Percentiles rank a stretch among this genome's conserved stretches.
These are phyloP conservation scores for Auriscalpium orientale DNA, from an alignment of 768 basidiomycete genomes.

Conservation along the genomic window DNA sequence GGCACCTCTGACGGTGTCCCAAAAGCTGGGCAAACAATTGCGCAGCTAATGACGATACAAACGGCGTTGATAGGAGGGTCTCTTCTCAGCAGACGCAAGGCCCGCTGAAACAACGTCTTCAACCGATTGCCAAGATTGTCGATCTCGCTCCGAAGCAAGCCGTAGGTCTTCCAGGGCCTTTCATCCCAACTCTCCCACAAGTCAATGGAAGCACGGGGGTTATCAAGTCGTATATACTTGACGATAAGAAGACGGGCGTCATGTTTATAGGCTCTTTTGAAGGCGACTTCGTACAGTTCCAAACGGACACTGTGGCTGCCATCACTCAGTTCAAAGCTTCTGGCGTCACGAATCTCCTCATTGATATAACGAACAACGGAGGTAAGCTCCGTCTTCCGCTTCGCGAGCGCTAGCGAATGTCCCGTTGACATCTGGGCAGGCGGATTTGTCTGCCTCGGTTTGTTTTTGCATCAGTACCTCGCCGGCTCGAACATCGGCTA, in stretches of 20 bases:
- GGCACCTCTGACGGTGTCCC: neutral
- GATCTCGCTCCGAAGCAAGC: conserved; percentile 30
- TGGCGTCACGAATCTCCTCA: conserved; percentile 42
- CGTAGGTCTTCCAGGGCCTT: conserved; percentile 39
- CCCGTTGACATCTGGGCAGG: conserved; percentile 21
- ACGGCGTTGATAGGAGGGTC: conserved; percentile 39
- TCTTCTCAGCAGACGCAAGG: neutral
- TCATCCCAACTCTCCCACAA: conserved; percentile 38
- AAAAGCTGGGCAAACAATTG: conserved; percentile 55
- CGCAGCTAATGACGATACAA: conserved; percentile 40
- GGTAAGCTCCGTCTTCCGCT: conserved; percentile 28
- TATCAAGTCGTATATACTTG: conserved; percentile 49
- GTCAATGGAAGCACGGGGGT: conserved; percentile 41
- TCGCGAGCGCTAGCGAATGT: neutral
- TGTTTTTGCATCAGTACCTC: conserved; percentile 52
- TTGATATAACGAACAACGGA: conserved; percentile 58
- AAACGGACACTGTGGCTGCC: conserved; percentile 39
- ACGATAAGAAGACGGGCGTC: conserved; percentile 51
- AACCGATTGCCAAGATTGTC: conserved; percentile 29
- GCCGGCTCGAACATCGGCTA: conserved; percentile 42
- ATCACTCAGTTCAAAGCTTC: conserved; percentile 37
- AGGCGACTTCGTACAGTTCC: conserved; percentile 43
- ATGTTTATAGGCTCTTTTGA: conserved; percentile 58
- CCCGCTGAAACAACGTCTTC: neutral
- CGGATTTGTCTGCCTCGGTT: conserved; percentile 54